Percentiles rank a stretch among this genome's conserved stretches.
Conservation (phyloP, 352 stramenopile species). For the Pythium coloratum region DNA sequence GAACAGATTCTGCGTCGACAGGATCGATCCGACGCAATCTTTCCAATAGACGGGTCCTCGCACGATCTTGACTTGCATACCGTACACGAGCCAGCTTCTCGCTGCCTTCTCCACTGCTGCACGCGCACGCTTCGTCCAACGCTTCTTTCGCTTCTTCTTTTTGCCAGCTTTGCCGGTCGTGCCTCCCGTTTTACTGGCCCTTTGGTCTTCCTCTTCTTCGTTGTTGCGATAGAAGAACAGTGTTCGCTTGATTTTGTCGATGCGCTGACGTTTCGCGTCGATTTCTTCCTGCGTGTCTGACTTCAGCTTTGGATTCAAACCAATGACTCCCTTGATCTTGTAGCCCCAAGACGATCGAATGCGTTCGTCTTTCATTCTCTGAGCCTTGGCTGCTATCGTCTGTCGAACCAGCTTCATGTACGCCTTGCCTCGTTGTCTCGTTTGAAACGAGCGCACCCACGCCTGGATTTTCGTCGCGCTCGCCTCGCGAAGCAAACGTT, state of each 20-base stretch:
- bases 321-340: constrained; percentile 28
- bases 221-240: constrained; percentile 45
- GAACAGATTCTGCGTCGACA: constrained; percentile 71
- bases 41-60: constrained; percentile 43
- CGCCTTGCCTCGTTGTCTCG: constrained; percentile 24
- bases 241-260: constrained; percentile 46
- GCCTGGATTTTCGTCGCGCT: constrained; percentile 33
- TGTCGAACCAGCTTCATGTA: constrained; percentile 37
- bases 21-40: constrained; percentile 40
- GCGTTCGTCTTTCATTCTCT: constrained; percentile 31
- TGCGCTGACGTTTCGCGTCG: constrained; percentile 27
- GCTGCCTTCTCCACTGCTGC: constrained; percentile 37
- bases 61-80: constrained; percentile 47
- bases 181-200: neutral
- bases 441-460: constrained; percentile 24
- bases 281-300: constrained; percentile 64
- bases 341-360: constrained; percentile 28
- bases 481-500: constrained; percentile 8
- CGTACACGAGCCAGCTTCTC: constrained; percentile 54
- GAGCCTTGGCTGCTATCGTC: constrained; percentile 29
- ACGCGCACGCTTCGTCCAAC: constrained; percentile 49
- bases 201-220: constrained; percentile 7
- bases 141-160: constrained; percentile 31
- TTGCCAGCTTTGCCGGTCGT: neutral
- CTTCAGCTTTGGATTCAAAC: constrained; percentile 31